Evolutionary conservation across 2,329 filamentous ascomycete genomes (phyloP).

Genomic region (Fusarium nurragi): DNA sequence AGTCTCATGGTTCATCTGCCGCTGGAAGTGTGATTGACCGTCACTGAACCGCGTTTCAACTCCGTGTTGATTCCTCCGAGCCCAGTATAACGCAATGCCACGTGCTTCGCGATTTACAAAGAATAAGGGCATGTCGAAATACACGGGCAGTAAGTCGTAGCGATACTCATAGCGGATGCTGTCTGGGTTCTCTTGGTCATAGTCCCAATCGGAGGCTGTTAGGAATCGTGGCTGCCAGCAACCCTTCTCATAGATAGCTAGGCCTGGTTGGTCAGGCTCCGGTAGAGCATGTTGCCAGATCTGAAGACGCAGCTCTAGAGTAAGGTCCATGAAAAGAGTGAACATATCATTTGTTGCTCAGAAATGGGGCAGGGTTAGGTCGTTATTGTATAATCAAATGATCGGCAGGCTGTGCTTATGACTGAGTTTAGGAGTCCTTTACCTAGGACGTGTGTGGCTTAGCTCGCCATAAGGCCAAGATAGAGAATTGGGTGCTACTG

Average conservation of each 20-base stretch:
- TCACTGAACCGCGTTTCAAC: background rate
- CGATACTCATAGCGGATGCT: slow-evolving; percentile 9
- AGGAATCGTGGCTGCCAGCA: slow-evolving; percentile 6
- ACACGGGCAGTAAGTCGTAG: background rate
- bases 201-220: background rate
- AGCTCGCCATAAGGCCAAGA: no score
- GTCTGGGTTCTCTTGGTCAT: background rate
- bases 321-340: background rate
- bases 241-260: slow-evolving; percentile 1
- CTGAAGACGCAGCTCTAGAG: slow-evolving; percentile 17
- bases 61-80: background rate
- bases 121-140: background rate
- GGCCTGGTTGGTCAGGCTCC: background rate
- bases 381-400: no score
- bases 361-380: no score
- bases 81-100: slow-evolving; percentile 2
- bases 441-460: no score
- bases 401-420: no score
- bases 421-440: no score
- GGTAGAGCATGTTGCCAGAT: slow-evolving; percentile 18
- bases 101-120: slow-evolving; percentile 19
- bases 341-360: background rate
- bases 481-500: no score
- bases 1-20: background rate
- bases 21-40: background rate